Conservation (phyloP, 163 green algal species). For the Scenedesmus sp. region DNA sequence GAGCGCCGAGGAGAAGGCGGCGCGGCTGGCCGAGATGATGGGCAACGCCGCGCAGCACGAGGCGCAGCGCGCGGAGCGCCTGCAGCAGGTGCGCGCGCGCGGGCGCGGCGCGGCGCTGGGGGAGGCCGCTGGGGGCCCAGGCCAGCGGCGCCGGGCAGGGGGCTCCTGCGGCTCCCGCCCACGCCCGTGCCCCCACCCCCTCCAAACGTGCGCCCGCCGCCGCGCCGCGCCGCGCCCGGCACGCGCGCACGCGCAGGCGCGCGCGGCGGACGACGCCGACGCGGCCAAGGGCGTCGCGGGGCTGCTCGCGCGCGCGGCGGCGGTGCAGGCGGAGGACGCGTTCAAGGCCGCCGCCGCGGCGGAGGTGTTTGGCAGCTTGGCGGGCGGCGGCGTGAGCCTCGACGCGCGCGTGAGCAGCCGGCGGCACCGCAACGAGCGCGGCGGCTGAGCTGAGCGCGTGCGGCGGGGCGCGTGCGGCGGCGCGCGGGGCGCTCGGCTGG, state of each 20-base stretch:
- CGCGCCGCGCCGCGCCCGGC: too few species aligned
- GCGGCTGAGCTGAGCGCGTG: too few species aligned
- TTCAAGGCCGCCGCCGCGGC: constrained; percentile 65
- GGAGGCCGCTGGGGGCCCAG: background rate
- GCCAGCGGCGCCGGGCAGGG: too few species aligned
- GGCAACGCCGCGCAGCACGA: constrained; percentile 79
- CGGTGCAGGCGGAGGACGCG: constrained; percentile 51
- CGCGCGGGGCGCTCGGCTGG: too few species aligned
- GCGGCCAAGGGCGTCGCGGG: background rate
- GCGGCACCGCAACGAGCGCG: constrained; percentile 68
- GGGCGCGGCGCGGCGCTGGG: background rate
- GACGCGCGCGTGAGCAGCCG: constrained; percentile 71
- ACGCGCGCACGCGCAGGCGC: background rate
- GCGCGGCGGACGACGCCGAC: constrained; percentile 20
- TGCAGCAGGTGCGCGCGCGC: constrained; percentile 32
- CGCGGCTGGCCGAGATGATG: constrained; percentile 81
- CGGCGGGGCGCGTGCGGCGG: too few species aligned
- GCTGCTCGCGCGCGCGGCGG: constrained; percentile 42
- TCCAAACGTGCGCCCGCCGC: too few species aligned
- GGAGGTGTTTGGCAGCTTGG: constrained; percentile 64
- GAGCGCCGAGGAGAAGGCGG: constrained; percentile 64
- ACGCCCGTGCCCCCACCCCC: too few species aligned
- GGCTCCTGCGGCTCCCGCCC: too few species aligned
- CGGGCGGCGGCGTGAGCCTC: constrained; percentile 52
- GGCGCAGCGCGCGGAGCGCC: constrained; percentile 53